Conservation (phyloP, 2,329 filamentous ascomycete species). For the Paecilomyces dactylethromorphus region DNA sequence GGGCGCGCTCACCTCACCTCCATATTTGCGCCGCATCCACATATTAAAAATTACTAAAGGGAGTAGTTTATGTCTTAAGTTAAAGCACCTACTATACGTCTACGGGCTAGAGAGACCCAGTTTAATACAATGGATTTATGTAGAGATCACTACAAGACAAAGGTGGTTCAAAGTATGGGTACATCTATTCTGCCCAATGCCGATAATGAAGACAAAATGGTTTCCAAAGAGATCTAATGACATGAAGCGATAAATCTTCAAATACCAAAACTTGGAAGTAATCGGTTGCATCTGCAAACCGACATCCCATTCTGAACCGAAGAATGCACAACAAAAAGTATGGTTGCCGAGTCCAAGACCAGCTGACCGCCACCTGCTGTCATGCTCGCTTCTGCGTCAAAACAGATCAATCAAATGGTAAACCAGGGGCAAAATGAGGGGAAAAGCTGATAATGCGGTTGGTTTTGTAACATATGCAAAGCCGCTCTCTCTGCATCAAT, state of each 20-base stretch:
- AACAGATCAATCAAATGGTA: not conserved
- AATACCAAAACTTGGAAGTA: not conserved
- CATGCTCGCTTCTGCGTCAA: not conserved
- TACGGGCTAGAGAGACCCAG: not conserved
- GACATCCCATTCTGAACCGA: not conserved
- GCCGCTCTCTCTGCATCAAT: not conserved
- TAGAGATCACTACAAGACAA: not conserved
- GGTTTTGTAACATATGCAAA: not conserved
- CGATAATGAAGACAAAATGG: constrained; percentile 5
- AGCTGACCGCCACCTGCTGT: not conserved
- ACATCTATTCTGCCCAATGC: constrained; percentile 27
- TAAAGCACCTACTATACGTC: not conserved
- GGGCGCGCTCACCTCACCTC: too few species aligned
- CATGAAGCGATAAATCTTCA: constrained; percentile 5
- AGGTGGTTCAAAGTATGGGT: constrained; percentile 18
- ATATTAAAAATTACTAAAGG: too few species aligned
- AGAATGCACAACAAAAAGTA: not conserved
- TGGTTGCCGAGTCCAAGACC: not conserved
- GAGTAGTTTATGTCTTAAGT: too few species aligned
- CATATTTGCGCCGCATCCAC: not conserved
- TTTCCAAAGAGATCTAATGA: constrained; percentile 1
- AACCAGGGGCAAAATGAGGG: not conserved
- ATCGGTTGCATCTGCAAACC: not conserved
- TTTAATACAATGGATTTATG: not conserved
- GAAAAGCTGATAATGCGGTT: not conserved